Conservation (phyloP, 192 early-diverging fungal genomes). For the Coemansia aciculifera region DNA sequence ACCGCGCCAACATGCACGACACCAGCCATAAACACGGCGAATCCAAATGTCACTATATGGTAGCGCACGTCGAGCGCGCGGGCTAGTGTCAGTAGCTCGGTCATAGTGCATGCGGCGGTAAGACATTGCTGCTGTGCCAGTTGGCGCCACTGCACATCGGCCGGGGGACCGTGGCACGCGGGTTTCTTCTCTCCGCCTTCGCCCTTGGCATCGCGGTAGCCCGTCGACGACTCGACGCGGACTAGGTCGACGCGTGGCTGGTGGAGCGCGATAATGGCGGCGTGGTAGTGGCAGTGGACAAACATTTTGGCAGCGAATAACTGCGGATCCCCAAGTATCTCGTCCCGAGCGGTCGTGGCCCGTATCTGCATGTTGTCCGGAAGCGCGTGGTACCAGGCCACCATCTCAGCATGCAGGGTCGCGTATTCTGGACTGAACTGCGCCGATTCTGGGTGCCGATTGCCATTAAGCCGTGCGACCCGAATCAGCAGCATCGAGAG, state of each 20-base stretch:
- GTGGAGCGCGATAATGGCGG: conserved; percentile 51
- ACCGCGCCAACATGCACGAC: conserved; percentile 54
- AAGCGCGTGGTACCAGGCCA: conserved; percentile 46
- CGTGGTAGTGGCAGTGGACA: conserved; percentile 55
- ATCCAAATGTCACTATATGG: conserved; percentile 53
- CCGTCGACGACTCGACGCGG: conserved; percentile 27
- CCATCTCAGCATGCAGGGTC: conserved; percentile 48
- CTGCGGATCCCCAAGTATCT: conserved; percentile 35
- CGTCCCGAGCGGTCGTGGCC: conserved; percentile 19
- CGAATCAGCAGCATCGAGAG: conserved; percentile 48
- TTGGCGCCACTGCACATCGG: conserved; percentile 41
- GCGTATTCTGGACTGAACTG: conserved; percentile 54
- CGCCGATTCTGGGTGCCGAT: conserved; percentile 53
- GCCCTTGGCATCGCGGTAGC: conserved; percentile 2
- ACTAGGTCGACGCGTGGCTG: conserved; percentile 55
- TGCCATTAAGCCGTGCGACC: conserved; percentile 54
- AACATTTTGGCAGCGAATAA: conserved; percentile 53
- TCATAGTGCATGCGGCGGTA: conserved; percentile 54
- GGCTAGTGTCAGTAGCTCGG: conserved; percentile 40
- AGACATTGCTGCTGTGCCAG: conserved; percentile 53
- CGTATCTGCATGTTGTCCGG: conserved; percentile 49
- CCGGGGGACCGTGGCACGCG: not conserved
- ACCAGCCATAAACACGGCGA: conserved; percentile 55
- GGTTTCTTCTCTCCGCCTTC: not conserved
- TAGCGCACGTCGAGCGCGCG: conserved; percentile 47